phyloP scores from a whole-genome alignment of 495 filamentous ascomycete species.

The Penicillium pancosmium region DNA sequence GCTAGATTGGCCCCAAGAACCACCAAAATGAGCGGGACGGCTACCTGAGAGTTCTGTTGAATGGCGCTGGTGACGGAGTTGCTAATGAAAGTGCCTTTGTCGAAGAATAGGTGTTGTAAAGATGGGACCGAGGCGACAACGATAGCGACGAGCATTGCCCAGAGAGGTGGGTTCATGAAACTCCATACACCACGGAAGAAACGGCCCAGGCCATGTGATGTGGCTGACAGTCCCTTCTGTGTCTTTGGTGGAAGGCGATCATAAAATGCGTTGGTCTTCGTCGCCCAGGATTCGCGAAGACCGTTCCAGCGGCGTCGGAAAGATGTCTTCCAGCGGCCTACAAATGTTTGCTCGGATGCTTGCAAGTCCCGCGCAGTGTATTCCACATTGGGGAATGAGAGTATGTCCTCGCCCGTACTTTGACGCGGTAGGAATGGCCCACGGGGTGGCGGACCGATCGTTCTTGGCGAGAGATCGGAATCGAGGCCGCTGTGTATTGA shows the following conservation, averaged over 20 bases:
- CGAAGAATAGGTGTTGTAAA: conserved; percentile 84
- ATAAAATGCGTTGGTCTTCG: conserved; percentile 34
- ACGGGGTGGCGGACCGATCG: conserved; percentile 37
- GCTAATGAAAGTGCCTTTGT: conserved; percentile 83
- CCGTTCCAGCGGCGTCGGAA: conserved; percentile 21
- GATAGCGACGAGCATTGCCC: conserved; percentile 91
- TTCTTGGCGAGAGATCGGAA: conserved; percentile 26
- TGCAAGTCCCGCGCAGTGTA: conserved; percentile 24
- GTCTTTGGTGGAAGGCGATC: conserved; percentile 58
- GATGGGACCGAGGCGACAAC: conserved; percentile 87
- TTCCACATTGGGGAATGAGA: conserved; percentile 50
- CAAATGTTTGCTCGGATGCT: conserved; percentile 20
- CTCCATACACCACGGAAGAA: conserved; percentile 74
- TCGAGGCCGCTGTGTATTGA: conserved; percentile 26
- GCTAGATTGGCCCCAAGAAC: conserved; percentile 93
- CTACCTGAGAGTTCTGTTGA: conserved; percentile 81
- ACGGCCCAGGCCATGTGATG: conserved; percentile 43
- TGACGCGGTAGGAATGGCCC: conserved; percentile 47
- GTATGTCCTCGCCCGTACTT: conserved; percentile 41
- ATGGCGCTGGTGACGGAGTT: conserved; percentile 93
- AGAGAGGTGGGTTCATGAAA: conserved; percentile 98
- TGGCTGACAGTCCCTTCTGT: conserved; percentile 53
- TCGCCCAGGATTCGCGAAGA: conserved; percentile 24
- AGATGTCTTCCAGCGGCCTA: conserved; percentile 30
- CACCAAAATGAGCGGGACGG: conserved; percentile 94